Conservation (phyloP, 352 stramenopile species). For the Aphanomyces astaci region DNA sequence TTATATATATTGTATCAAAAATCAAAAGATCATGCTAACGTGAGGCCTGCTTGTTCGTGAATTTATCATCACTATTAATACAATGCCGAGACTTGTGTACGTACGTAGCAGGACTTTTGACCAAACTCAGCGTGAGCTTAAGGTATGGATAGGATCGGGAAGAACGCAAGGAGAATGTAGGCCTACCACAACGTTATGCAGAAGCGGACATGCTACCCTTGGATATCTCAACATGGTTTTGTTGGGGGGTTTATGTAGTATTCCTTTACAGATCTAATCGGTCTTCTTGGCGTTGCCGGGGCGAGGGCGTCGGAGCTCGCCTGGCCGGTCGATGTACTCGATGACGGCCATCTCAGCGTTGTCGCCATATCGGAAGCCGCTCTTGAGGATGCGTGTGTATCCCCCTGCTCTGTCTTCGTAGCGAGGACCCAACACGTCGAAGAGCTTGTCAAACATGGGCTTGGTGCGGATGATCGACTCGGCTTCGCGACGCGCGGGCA, state of each 20-base stretch:
- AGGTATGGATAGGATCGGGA: no score
- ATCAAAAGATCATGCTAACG: no score
- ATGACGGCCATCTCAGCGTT: slow-evolving; percentile 97
- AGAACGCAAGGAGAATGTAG: no score
- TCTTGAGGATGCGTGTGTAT: slow-evolving; percentile 96
- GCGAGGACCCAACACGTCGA: slow-evolving; percentile 91
- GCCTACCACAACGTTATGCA: no score
- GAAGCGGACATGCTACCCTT: no score
- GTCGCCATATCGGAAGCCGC: slow-evolving; percentile 87
- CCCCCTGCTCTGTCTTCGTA: slow-evolving; percentile 91
- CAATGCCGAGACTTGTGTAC: no score
- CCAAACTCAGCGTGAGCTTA: no score
- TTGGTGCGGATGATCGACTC: slow-evolving; percentile 83
- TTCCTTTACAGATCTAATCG: slow-evolving; percentile 13
- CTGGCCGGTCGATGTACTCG: slow-evolving; percentile 94
- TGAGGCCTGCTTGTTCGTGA: no score
- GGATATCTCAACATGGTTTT: no score
- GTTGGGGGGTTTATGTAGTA: not conserved
- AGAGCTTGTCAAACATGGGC: slow-evolving; percentile 91
- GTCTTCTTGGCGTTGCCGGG: slow-evolving; percentile 26
- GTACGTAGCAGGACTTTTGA: no score
- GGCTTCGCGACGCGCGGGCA: slow-evolving; percentile 79
- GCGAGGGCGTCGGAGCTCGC: slow-evolving; percentile 79
- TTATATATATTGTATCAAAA: no score
- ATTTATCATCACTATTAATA: no score